Evolutionary conservation across 1,139 yeast species (phyloP), one percentile per base, ranked within the genome.

Genomic region (Meyerozyma elateridarum): DNA sequence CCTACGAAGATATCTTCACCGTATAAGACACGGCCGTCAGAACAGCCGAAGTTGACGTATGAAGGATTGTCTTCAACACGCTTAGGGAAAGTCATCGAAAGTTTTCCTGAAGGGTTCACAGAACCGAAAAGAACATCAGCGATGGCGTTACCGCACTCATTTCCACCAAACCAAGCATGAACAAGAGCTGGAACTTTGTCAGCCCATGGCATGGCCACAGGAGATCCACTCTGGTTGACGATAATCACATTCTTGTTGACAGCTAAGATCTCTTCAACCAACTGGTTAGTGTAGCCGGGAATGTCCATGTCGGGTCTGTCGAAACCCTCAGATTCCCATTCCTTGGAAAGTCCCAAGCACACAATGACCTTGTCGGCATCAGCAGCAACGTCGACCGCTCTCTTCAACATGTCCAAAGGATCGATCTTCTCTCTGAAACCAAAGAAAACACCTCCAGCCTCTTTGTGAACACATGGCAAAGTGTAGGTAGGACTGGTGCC

Each of bases 161-260:
- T 55, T 30, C 67, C 67, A 5, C 67, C 67, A 36, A 52, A 61
- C 68, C 68, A 61, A 7, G 64, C 76, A 36, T 77, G 82, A 6
- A 76, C 54, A 24, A 76, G 44, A 4, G 72, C 73, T 34, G 61
- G 62, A 12, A 67, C 73, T 15, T 67, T 50, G 25, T 62, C 52
- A 9, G 60, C 49, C 80, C 82, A 76, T 19, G 80, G 79, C 65
- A 78, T 60, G 21, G 70, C 60, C 18, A 77, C 81, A 1, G 85
- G 83, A 8, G 80, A 64, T 33, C 84, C 84, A 3, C 79, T 66
- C 49, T 76, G 82, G 52, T 73, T 69, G 16, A 76, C 79, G 29
- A 76, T 59, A 29, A 51, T 41, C 19, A 67, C 41, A 19, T 41
- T 71, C 65, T 51, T 42, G 49, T 60, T 36, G 38, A 36, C 30